These are phyloP conservation scores for Mycosphaerella sp. DNA, from an alignment of 2,329 filamentous ascomycete species.

Conservation along the genomic window DNA sequence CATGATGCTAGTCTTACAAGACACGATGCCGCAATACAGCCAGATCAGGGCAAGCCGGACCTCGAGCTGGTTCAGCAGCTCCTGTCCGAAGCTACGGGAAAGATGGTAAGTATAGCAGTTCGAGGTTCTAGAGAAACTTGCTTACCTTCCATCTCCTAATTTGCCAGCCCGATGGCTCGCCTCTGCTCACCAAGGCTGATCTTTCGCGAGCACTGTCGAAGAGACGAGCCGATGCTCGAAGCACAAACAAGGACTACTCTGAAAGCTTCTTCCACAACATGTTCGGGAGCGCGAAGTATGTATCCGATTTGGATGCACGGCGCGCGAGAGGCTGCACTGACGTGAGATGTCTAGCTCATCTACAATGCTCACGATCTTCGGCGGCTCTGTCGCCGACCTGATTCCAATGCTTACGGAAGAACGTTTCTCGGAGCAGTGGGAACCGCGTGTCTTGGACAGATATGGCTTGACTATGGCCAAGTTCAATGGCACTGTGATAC, in stretches of 20 bases:
- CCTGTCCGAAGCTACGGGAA: constrained; percentile 35
- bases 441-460: constrained; percentile 35
- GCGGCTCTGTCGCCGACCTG: constrained; percentile 36
- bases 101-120: constrained; percentile 10
- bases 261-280: constrained; percentile 34
- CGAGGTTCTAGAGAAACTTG: no score
- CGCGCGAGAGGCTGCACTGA: constrained; percentile 1
- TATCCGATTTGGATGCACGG: neutral
- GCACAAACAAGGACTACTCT: constrained; percentile 34
- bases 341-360: constrained; percentile 31
- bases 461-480: constrained; percentile 41
- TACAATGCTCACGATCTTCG: constrained; percentile 41
- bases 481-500: constrained; percentile 39
- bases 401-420: constrained; percentile 39
- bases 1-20: constrained; percentile 30
- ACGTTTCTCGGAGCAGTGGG: constrained; percentile 39
- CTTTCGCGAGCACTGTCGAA: constrained; percentile 33
- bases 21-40: constrained; percentile 34
- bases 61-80: constrained; percentile 34
- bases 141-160: no score
- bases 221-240: constrained; percentile 34
- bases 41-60: constrained; percentile 38
- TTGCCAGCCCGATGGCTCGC: constrained; percentile 26
- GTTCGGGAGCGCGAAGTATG: constrained; percentile 37
- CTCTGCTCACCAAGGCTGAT: constrained; percentile 35